A percentile compares a stretch with the other conserved stretches of the same genome.
Conservation (phyloP, 768 basidiomycete genomes). For the Steccherinum ochraceum region DNA sequence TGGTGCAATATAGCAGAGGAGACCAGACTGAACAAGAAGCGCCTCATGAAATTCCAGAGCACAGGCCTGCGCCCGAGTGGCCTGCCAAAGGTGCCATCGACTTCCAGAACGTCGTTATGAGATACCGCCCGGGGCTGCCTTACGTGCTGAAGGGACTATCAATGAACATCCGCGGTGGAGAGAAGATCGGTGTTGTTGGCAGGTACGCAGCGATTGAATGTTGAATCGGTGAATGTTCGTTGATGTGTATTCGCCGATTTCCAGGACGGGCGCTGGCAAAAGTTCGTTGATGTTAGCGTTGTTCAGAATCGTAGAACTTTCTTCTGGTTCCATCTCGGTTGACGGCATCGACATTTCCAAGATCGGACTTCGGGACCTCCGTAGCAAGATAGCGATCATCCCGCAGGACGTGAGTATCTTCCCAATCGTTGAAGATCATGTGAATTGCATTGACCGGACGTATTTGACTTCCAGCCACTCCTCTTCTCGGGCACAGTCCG, state of each 20-base stretch:
- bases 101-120: conserved; percentile 54
- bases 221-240: not conserved
- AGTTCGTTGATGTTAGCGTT: conserved; percentile 60
- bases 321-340: conserved; percentile 51
- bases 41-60: conserved; percentile 50
- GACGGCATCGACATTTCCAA: conserved; percentile 66
- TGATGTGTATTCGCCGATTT: not conserved
- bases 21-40: conserved; percentile 58
- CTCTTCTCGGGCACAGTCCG: conserved; percentile 53
- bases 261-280: conserved; percentile 49
- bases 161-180: conserved; percentile 52
- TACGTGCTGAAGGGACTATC: conserved; percentile 62
- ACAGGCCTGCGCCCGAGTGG: conserved; percentile 56
- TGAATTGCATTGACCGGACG: not conserved
- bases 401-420: conserved; percentile 52
- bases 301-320: conserved; percentile 64
- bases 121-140: conserved; percentile 67
- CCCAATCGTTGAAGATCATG: conserved; percentile 14
- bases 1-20: conserved; percentile 47
- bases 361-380: conserved; percentile 60
- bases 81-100: conserved; percentile 54
- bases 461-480: conserved; percentile 39
- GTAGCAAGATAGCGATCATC: conserved; percentile 55
- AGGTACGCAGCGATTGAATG: conserved; percentile 22
- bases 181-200: conserved; percentile 78